Evolutionary conservation across 768 basidiomycete genomes (phyloP).

Genomic region (Trametes coccinea): DNA sequence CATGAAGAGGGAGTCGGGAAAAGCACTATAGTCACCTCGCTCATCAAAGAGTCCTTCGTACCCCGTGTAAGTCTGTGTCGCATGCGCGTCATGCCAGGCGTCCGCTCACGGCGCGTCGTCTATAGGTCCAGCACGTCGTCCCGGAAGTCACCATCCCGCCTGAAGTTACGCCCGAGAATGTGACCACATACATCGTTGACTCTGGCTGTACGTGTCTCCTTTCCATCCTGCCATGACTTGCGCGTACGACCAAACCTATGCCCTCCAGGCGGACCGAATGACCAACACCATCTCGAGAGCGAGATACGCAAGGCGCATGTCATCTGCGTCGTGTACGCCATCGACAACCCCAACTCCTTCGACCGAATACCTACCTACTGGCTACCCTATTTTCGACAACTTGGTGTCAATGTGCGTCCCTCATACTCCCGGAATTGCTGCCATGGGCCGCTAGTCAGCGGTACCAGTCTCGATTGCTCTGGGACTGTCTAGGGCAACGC

Average conservation of each 20-base stretch:
- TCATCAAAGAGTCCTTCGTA: constrained; percentile 95
- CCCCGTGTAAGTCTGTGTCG: constrained; percentile 60
- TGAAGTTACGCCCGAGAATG: constrained; percentile 95
- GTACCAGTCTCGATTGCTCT: too few relatives aligned
- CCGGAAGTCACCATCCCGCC: constrained; percentile 98
- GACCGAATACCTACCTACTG: constrained; percentile 98
- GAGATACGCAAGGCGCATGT: constrained; percentile 98
- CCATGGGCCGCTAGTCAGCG: too few relatives aligned
- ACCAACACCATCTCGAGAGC: constrained; percentile 85
- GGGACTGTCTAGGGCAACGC: neutral
- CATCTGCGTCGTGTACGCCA: constrained; percentile 95
- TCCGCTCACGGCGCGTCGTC: constrained; percentile 1
- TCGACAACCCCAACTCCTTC: constrained; percentile 95
- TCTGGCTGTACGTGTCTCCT: constrained; percentile 75
- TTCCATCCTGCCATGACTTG: neutral
- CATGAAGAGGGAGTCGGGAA: constrained; percentile 91
- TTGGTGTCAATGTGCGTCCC: constrained; percentile 88
- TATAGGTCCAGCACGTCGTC: constrained; percentile 89
- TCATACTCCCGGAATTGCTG: too few relatives aligned
- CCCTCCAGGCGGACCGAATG: constrained; percentile 73
- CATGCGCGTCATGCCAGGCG: constrained; percentile 1
- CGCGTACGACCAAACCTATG: neutral
- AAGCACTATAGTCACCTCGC: constrained; percentile 93
- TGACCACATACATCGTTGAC: constrained; percentile 97
- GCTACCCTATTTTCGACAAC: constrained; percentile 91